These are phyloP conservation scores for Aspergillus ostianus DNA, from an alignment of 495 filamentous ascomycete species.

Conservation along the genomic window DNA sequence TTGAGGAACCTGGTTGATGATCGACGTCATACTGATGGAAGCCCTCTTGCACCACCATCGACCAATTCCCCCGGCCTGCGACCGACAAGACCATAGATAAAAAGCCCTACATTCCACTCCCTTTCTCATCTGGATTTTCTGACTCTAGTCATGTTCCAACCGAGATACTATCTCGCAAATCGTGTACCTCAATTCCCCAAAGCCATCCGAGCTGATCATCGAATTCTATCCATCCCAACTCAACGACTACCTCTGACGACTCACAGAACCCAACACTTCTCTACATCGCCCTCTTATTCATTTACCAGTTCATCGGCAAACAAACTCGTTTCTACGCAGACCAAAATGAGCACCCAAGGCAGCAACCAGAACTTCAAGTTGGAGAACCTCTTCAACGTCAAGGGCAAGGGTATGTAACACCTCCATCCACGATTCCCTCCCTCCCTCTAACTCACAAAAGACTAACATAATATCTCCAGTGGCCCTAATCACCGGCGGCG, in stretches of 20 bases:
- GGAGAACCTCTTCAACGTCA: conserved; percentile 54
- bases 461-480: conserved; percentile 24
- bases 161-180: background rate
- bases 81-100: background rate
- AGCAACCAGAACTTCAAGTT: conserved; percentile 53
- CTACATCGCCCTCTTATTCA: background rate
- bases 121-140: background rate
- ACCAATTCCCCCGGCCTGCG: background rate
- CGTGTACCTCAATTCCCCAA: background rate
- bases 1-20: background rate
- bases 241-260: background rate
- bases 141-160: background rate
- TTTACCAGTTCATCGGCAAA: background rate
- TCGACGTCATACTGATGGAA: conserved; percentile 20
- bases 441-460: background rate
- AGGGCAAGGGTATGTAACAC: conserved; percentile 38
- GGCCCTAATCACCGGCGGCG: conserved; percentile 56
- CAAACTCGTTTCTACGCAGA: background rate
- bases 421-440: background rate
- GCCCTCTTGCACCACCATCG: background rate
- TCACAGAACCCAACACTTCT: background rate
- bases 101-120: background rate
- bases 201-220: background rate
- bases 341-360: conserved; percentile 21
- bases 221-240: background rate